A percentile compares a stretch with the other conserved stretches of the same genome.
Evolutionary conservation across 1,284 basidiomycete species (phyloP).

Genomic region (Naganishia sp.): DNA sequence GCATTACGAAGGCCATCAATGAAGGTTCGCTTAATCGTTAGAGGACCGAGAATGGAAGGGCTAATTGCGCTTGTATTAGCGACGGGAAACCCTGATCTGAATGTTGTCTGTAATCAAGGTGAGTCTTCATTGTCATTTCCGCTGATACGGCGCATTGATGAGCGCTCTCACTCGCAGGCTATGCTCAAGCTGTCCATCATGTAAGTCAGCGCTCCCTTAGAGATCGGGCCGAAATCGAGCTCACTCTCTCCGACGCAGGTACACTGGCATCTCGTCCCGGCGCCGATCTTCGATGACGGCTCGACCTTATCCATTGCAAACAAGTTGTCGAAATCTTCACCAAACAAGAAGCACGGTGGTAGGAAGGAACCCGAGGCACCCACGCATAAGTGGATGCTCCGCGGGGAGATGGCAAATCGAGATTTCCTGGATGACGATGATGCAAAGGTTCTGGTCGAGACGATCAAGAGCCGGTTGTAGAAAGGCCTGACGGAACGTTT

Average conservation of each 20-base stretch:
- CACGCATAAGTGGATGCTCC: conserved; percentile 30
- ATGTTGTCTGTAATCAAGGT: conserved; percentile 35
- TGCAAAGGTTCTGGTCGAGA: conserved; percentile 28
- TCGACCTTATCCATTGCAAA: conserved; percentile 20
- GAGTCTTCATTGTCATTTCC: neutral
- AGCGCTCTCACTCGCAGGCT: conserved; percentile 12
- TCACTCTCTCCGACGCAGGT: conserved; percentile 8
- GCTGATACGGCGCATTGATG: neutral
- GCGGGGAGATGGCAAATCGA: conserved; percentile 33
- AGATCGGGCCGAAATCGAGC: neutral
- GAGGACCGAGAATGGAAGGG: neutral
- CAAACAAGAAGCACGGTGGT: conserved; percentile 17
- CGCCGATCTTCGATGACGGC: conserved; percentile 28
- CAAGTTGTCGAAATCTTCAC: conserved; percentile 19
- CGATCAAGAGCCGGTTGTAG: conserved; percentile 32
- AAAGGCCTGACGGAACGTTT: neutral
- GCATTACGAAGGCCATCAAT: conserved; percentile 31
- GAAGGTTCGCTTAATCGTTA: conserved; percentile 28
- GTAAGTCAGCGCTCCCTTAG: neutral
- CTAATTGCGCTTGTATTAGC: conserved; percentile 1
- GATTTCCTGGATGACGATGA: conserved; percentile 34
- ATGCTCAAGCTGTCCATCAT: conserved; percentile 34
- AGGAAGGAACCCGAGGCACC: conserved; percentile 12
- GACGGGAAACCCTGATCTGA: conserved; percentile 32
- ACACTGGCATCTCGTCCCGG: conserved; percentile 34